phyloP scores from a whole-genome alignment of 2,329 filamentous ascomycete species.

The Diaporthe sp. region DNA sequence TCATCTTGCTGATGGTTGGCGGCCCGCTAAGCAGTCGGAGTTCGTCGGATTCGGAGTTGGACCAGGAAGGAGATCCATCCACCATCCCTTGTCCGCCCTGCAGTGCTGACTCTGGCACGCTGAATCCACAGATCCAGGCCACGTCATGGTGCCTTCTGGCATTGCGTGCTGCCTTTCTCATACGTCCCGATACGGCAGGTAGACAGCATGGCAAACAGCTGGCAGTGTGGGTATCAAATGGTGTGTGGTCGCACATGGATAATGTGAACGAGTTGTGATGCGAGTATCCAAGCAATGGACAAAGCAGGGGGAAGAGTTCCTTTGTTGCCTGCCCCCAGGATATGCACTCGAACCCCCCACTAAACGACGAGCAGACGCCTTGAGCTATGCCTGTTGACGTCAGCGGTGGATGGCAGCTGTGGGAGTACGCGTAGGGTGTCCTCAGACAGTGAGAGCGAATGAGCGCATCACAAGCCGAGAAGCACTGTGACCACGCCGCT shows the following conservation, averaged over 20 bases:
- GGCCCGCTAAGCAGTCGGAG: background rate
- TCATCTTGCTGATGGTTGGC: background rate
- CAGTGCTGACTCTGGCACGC: background rate
- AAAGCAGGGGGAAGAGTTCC: background rate
- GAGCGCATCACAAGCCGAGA: background rate
- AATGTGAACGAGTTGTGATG: background rate
- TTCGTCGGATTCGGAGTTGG: constrained; percentile 17
- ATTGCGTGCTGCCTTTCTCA: constrained; percentile 1
- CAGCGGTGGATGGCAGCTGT: background rate
- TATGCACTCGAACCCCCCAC: constrained; percentile 3
- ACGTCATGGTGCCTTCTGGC: background rate
- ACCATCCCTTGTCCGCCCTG: background rate
- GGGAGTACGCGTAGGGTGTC: background rate
- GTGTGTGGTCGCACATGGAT: background rate
- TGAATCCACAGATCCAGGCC: background rate
- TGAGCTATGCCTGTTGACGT: constrained; percentile 21
- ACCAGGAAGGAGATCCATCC: background rate
- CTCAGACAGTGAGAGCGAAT: background rate
- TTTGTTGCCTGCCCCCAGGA: background rate
- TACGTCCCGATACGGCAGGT: background rate
- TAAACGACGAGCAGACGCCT: background rate
- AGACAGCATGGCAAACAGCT: background rate
- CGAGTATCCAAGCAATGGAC: background rate
- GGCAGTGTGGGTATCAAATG: background rate
- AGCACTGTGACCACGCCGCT: background rate